Conservation (phyloP, 164 flowering plant genomes). For the Umbellularia californica region DNA sequence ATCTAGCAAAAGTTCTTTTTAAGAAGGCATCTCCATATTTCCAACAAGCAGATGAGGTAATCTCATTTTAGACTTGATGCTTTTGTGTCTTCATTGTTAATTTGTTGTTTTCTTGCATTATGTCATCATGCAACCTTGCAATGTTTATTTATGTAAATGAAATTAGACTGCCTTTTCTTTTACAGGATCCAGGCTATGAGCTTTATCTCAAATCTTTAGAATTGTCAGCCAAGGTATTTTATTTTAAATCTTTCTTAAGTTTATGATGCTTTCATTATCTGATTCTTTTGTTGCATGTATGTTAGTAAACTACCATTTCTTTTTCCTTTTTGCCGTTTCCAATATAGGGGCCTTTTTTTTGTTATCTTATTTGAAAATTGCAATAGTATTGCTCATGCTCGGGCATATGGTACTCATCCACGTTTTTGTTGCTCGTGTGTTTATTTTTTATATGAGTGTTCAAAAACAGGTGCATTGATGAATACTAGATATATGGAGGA, state of each 20-base stretch:
- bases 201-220: slow-evolving; percentile 70
- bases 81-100: background rate
- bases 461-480: no score
- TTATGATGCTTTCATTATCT: background rate
- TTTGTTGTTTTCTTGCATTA: background rate
- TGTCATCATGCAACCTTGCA: background rate
- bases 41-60: no score
- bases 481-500: no score
- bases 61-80: background rate
- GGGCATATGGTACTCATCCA: no score
- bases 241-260: background rate
- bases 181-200: slow-evolving; percentile 76
- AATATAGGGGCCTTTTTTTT: no score
- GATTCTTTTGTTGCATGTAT: no score
- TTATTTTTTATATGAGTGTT: no score
- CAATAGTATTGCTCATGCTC: no score
- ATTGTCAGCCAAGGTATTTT: slow-evolving; percentile 66
- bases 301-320: no score
- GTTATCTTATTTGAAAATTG: no score
- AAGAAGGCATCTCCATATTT: slow-evolving; percentile 56
- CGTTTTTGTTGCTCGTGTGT: no score
- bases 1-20: slow-evolving; percentile 49
- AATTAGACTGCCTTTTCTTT: slow-evolving; percentile 8
- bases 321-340: no score
- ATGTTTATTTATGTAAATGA: background rate